A percentile compares a stretch with the other conserved stretches of the same genome.
Evolutionary conservation across 495 filamentous ascomycete genomes (phyloP).

Genomic region (Neurospora terricola): DNA sequence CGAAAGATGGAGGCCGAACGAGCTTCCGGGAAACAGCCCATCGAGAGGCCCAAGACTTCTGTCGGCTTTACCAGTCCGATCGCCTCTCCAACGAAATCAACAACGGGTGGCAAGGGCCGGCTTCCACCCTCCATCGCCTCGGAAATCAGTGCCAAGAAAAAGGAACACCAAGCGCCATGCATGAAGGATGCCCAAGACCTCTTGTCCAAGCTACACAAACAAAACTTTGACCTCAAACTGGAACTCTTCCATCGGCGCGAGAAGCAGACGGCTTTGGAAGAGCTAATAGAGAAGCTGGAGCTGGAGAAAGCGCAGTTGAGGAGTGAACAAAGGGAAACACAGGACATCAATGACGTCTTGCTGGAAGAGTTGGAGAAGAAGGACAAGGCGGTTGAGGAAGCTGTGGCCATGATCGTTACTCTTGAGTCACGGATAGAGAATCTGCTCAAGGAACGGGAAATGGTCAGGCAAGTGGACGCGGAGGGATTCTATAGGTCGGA

Average conservation of each 20-base stretch:
- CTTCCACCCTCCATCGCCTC: conserved; percentile 19
- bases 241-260: conserved; percentile 68
- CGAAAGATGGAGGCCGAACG: conserved; percentile 38
- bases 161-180: conserved; percentile 25
- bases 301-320: conserved; percentile 27
- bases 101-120: conserved; percentile 14
- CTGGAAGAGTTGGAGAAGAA: conserved; percentile 61
- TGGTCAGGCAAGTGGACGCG: conserved; percentile 28
- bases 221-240: conserved; percentile 86
- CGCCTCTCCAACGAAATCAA: neutral
- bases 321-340: conserved; percentile 37
- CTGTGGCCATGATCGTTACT: conserved; percentile 66
- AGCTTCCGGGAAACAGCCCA: conserved; percentile 8
- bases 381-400: conserved; percentile 71
- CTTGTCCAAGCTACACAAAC: conserved; percentile 58
- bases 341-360: conserved; percentile 58
- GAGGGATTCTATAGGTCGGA: conserved; percentile 18
- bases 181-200: conserved; percentile 39
- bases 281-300: conserved; percentile 51
- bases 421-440: conserved; percentile 59
- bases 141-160: conserved; percentile 19
- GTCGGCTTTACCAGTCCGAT: conserved; percentile 8
- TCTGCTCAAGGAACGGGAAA: conserved; percentile 34
- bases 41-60: neutral
- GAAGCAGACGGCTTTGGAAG: conserved; percentile 44